Conservation (phyloP, 2,329 filamentous ascomycete species). For the Penicillium hesseltinei region DNA sequence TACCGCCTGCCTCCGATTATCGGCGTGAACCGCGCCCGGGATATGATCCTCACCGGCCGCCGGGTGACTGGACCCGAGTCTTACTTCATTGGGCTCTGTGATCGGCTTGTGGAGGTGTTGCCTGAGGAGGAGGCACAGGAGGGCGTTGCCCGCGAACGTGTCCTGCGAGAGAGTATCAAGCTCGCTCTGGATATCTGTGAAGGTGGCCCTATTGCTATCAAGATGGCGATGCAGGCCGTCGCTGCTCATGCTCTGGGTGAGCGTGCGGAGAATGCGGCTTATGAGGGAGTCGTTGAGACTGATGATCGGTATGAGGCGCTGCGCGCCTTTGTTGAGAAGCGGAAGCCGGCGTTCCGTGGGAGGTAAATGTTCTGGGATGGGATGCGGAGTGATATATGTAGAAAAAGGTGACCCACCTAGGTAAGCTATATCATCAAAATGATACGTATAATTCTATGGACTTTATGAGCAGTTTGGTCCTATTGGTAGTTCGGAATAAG, state of each 20-base stretch:
- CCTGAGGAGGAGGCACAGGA: constrained; percentile 54
- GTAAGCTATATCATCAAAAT: background rate
- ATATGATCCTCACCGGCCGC: constrained; percentile 88
- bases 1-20: constrained; percentile 81
- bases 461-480: background rate
- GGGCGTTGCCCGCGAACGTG: constrained; percentile 62
- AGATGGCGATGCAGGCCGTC: constrained; percentile 77
- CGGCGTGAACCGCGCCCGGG: constrained; percentile 76
- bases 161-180: constrained; percentile 71
- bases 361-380: constrained; percentile 31
- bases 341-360: constrained; percentile 66
- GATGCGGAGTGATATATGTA: background rate
- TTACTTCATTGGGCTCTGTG: constrained; percentile 85
- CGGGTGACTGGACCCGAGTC: constrained; percentile 79
- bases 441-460: background rate
- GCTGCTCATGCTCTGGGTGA: constrained; percentile 63
- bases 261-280: constrained; percentile 81
- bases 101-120: constrained; percentile 80
- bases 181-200: constrained; percentile 84
- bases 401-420: background rate
- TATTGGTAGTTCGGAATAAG: background rate
- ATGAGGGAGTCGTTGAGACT: constrained; percentile 76
- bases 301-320: constrained; percentile 88
- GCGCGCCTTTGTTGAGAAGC: constrained; percentile 76
- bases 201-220: constrained; percentile 79